A percentile compares a stretch with the other conserved stretches of the same genome.
These are phyloP conservation scores for Aegilops tauschii DNA, from an alignment of 176 grass and related monocot species.

Conservation along the genomic window DNA sequence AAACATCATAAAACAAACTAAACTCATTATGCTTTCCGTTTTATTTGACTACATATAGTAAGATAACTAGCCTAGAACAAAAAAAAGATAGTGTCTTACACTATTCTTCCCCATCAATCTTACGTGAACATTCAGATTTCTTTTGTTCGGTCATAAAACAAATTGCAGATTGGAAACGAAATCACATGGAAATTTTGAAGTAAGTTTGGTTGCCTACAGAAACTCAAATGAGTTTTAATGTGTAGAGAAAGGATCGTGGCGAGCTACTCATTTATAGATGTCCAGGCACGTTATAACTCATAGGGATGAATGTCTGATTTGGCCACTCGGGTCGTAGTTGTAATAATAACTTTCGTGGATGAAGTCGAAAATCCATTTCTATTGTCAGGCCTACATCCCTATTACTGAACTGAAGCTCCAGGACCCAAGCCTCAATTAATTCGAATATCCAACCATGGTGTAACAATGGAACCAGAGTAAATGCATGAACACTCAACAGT, in stretches of 20 bases:
- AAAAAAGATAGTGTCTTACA: neutral
- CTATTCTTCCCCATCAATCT: neutral
- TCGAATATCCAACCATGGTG: too few relatives aligned
- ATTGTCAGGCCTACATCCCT: neutral
- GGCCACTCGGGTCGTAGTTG: neutral
- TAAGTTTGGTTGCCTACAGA: neutral
- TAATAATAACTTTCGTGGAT: neutral
- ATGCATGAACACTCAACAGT: neutral
- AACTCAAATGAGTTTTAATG: neutral
- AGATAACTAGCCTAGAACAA: neutral
- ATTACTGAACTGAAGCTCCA: neutral
- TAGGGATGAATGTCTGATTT: neutral
- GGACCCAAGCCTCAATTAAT: neutral
- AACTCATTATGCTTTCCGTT: neutral
- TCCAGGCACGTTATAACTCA: neutral
- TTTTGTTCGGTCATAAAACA: neutral
- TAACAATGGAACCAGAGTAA: neutral
- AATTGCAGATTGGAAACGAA: neutral
- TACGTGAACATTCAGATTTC: neutral
- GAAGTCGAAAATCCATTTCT: neutral
- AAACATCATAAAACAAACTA: neutral
- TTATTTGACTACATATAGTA: neutral
- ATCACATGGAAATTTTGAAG: neutral
- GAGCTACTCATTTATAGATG: neutral
- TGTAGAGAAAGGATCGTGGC: neutral